phyloP scores from a whole-genome alignment of 2,329 filamentous ascomycete species.

The Neurospora sp. region DNA sequence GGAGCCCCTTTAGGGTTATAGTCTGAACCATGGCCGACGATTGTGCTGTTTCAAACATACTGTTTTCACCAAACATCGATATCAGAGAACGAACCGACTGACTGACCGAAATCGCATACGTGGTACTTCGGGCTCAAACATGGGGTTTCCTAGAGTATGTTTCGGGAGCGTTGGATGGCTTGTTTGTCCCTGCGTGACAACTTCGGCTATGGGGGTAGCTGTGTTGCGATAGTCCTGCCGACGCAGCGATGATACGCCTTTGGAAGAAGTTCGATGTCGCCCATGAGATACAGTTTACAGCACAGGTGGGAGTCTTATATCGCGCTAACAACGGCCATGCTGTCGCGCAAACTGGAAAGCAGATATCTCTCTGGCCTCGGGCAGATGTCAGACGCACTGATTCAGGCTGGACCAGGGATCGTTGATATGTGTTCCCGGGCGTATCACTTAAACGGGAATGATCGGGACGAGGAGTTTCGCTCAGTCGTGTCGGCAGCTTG shows the following conservation, averaged over 20 bases:
- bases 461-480: background rate
- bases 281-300: background rate
- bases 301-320: background rate
- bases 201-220: background rate
- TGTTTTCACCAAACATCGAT: background rate
- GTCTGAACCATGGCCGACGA: background rate
- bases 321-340: background rate
- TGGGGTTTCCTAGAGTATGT: background rate
- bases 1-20: background rate
- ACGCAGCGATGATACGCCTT: background rate
- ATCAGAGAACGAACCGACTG: background rate
- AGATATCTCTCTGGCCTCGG: background rate
- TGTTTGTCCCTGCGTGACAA: background rate
- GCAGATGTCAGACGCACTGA: background rate
- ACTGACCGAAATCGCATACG: background rate
- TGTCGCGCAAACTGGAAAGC: background rate
- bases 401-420: background rate
- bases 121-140: background rate
- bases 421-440: background rate
- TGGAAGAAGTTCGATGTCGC: background rate
- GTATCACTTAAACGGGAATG: background rate
- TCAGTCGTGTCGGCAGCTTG: background rate
- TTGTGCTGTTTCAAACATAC: background rate
- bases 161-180: background rate
- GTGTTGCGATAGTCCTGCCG: background rate